A percentile compares a stretch with the other conserved stretches of the same genome.
Conservation (phyloP, 345 rosid species). For the Melaleuca alternifolia region DNA sequence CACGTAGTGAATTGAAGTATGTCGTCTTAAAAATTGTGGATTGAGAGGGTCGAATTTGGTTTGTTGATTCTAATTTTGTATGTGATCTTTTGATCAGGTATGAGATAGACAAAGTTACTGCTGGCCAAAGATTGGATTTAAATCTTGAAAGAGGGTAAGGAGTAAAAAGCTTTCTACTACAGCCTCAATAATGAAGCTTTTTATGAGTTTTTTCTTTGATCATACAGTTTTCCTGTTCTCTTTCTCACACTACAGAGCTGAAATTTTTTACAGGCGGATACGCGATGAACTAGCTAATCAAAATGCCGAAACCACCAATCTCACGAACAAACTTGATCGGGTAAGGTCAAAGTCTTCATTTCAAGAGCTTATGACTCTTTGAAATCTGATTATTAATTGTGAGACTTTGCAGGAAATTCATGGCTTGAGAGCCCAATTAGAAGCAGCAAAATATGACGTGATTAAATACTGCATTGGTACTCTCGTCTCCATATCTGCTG, state of each 20-base stretch:
- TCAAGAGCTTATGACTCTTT: neutral
- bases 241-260: conserved; percentile 32
- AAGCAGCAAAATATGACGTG: conserved; percentile 79
- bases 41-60: neutral
- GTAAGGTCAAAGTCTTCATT: conserved; percentile 6
- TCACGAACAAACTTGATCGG: conserved; percentile 87
- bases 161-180: neutral
- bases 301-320: conserved; percentile 81
- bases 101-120: conserved; percentile 87
- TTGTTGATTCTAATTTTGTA: neutral
- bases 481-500: conserved; percentile 74
- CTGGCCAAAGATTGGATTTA: conserved; percentile 89
- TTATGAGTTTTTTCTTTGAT: neutral
- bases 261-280: conserved; percentile 57
- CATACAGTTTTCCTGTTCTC: neutral
- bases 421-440: conserved; percentile 73
- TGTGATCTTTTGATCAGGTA: conserved; percentile 37
- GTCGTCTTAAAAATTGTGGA: neutral
- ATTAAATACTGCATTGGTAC: conserved; percentile 95
- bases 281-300: conserved; percentile 88
- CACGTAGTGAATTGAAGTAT: conserved; percentile 76
- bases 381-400: neutral
- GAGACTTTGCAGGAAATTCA: conserved; percentile 64
- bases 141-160: conserved; percentile 93
- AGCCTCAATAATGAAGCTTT: neutral